Base-by-base conservation (phyloP, 2,329 filamentous ascomycete genomes). In the Fusarium austroafricanum region DNA sequence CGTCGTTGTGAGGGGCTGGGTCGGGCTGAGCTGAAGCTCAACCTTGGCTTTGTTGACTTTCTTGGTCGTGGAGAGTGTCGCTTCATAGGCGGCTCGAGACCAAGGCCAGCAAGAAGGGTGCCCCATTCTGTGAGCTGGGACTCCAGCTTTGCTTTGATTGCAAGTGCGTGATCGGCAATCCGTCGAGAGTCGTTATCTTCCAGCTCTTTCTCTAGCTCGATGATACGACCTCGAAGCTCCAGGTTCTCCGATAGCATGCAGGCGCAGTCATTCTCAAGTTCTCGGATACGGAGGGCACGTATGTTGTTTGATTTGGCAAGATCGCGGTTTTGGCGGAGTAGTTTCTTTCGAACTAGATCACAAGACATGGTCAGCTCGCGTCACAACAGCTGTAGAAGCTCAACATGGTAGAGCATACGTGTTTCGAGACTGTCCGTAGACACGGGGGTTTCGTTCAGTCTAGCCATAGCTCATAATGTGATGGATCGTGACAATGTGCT, bases 321-420 rank as follows among this genome's bases (percentile, higher is more conserved):
- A 74, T 96, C 92, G 79, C 92, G 87, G 77, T 96, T 96, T 77
- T 96, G 93, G 55, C 92, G 87, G 73, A 94, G 83, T 75, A 94
- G 93, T 76, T 91, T 90, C 74, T 90, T 87, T 77, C 92, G 92
- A 61, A 95, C 92, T 94, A 72, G 12, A 65, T 46, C 54, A 52
- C 42, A 57, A 53, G 50, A 71, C 47, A 67, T 43, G 38, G 59
- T 75, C 33, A 72, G 66, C 47, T 67, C 50, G 23, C 37, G 45
- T 49, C 51, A 39, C 39, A 37, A 40, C 37, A 29, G 23, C 45
- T 53, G 17, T 33, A 42, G 10, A 42, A 28, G 51, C 7, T 26
- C 52, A 53, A 65, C 45, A 35, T 49, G 29, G 45, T 43, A 45
- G 46, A 10, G 86, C 90, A 78, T 83, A 93, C 91, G 82, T 76